Percentiles rank a stretch among this genome's conserved stretches.
phyloP scores from a whole-genome alignment of 352 stramenopile species.

The Phytopythium cucurbitacearum region DNA sequence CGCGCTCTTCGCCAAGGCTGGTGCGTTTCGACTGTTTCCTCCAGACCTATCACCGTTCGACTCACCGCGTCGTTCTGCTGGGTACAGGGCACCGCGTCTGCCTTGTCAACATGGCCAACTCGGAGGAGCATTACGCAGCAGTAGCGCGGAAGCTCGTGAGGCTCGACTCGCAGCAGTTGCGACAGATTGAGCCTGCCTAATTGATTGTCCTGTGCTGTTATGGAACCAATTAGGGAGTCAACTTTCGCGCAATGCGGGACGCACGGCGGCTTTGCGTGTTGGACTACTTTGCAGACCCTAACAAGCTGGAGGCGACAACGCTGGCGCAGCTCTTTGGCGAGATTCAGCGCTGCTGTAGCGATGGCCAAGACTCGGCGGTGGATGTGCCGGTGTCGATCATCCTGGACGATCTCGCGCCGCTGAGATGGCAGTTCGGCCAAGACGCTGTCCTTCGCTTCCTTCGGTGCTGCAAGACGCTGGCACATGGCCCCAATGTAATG shows the following conservation, averaged over 20 bases:
- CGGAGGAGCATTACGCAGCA: conserved; percentile 51
- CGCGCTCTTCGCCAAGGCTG: conserved; percentile 65
- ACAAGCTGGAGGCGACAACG: conserved; percentile 2
- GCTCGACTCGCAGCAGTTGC: neutral
- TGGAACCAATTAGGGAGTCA: conserved; percentile 33
- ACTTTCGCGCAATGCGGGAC: conserved; percentile 28
- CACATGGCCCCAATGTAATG: conserved; percentile 34
- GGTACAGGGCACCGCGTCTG: conserved; percentile 50
- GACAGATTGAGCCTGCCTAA: too few species aligned
- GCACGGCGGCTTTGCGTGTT: conserved; percentile 36
- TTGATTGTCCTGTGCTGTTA: neutral
- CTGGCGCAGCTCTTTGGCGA: conserved; percentile 27
- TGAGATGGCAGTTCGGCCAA: conserved; percentile 57
- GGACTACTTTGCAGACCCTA: conserved; percentile 27
- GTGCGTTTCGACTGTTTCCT: conserved; percentile 12
- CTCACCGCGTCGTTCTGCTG: neutral
- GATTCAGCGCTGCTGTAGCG: conserved; percentile 12
- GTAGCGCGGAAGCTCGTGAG: conserved; percentile 68
- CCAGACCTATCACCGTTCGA: too few species aligned
- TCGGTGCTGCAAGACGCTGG: conserved; percentile 61
- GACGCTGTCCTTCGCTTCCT: conserved; percentile 43
- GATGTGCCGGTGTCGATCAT: conserved; percentile 32
- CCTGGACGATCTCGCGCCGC: conserved; percentile 57
- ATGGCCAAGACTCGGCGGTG: conserved; percentile 1
- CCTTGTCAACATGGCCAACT: conserved; percentile 43